Base-by-base conservation (phyloP, 208 protist genomes). In the Leptomonas pyrrhocoris region DNA sequence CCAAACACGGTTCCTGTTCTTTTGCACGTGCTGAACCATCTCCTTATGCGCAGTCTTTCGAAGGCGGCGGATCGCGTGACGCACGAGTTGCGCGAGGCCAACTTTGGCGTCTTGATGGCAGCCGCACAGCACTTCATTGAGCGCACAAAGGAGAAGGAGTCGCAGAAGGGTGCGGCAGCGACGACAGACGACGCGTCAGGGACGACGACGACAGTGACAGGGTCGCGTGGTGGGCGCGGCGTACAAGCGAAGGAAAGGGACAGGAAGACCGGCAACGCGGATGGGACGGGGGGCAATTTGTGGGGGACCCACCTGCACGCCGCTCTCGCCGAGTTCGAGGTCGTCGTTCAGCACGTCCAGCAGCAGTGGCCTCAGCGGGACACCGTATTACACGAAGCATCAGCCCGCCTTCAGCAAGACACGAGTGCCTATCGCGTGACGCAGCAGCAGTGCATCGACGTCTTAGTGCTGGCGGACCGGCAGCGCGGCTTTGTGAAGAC, bases 11-110 rank as follows among this genome's bases (percentile, higher is more conserved):
- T 95, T 34, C 89, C 92, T 13, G 84, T 82, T 66, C 89, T 96
- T 56, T 48, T 96, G 68, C 92, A 96, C 73, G 61, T 94, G 18
- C 74, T 96, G 13, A 95, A 95, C 73, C 74, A 85, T 50, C 60
- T 96, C 11, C 68, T 95, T 60, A 86, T 92, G 77, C 85, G 92
- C 63, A 93, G 86, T 64, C 74, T 94, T 8, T 96, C 92, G 34
- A 96, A 96, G 69, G 81, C 79, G 25, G 92, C 89, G 1, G 88
- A 94, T 62, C 87, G 89, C 49, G 81, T 95, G 38, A 84, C 89
- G 25, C 68, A 87, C 53, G 88, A 94, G 68, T 70, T 95, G 19
- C 66, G 83, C 55, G 62, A 86, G 31, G 69, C 66, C 3, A 28
- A 58, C 28, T 61, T 71, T n/a, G 92, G 92, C 50, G 80, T 94